Evolutionary conservation across 306 rosid species (phyloP), one percentile per base, ranked within the genome.

Genomic region (Canavalia gladiata): DNA sequence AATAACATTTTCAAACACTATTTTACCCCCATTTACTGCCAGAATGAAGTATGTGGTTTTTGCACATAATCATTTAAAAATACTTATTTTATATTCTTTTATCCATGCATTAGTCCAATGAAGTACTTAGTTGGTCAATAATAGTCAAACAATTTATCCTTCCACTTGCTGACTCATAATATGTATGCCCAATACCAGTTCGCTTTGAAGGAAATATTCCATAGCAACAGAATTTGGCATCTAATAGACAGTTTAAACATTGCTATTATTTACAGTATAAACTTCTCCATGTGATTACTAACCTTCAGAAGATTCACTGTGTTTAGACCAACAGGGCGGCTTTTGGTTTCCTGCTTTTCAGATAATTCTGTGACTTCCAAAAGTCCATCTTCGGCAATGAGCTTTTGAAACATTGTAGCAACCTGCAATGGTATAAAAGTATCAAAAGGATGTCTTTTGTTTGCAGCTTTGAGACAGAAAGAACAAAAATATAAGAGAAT

Each of bases 291-390:
- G 12, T 77, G 68, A 46, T 75, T 71, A 59, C 92, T 75, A 43
- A 95, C 97, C 99, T 95, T 95, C 77, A 95, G 88, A 88, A 95
- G 97, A 83, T 95, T 92, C 82, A 95, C 99, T 8, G 99, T 95
- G 81, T 95, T 95, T 47, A 95, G 95, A 83, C 99, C 99, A 88
- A 89, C 81, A 56, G 99, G 99, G 10, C 99, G 97, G 79, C 90
- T 43, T 90, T 91, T 95, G 80, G 83, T 87, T 89, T 95, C 97
- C 75, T 91, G 99, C 84, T 95, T 93, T 86, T 95, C 97, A 68
- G 91, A 85, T 88, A 87, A 86, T 72, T 90, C 92, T 42, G 88
- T 87, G 76, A 93, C 97, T 88, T 91, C 92, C 75, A 87, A 51
- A 78, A 86, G 75, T 85, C 97, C 95, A 78, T 89, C 94, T 58